These are phyloP conservation scores for Pseudozyma hubeiensis DNA, from an alignment of 1,284 basidiomycete genomes.

Conservation along the genomic window DNA sequence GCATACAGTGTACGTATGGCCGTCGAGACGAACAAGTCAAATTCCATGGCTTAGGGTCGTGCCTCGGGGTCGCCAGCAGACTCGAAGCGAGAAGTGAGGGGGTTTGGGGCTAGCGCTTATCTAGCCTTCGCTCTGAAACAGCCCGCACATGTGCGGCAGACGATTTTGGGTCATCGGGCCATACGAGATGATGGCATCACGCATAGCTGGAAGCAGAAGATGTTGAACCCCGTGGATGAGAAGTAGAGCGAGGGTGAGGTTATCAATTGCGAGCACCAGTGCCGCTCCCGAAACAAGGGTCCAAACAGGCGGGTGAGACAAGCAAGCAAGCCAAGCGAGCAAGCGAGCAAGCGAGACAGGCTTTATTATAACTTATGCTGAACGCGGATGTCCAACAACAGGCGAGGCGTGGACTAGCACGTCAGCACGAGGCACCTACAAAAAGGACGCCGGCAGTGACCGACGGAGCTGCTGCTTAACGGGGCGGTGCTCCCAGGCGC, in stretches of 20 bases:
- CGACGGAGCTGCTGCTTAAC: no score
- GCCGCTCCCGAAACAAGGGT: background rate
- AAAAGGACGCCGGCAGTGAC: no score
- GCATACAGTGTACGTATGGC: background rate
- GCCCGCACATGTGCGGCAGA: no score
- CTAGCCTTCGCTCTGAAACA: no score
- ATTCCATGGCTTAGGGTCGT: no score
- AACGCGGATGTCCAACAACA: no score
- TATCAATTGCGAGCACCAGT: no score
- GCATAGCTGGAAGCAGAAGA: no score
- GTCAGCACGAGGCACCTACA: no score
- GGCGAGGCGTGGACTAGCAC: background rate
- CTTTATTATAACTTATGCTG: background rate
- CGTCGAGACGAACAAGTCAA: background rate
- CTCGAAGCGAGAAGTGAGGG: background rate
- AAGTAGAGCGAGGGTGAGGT: background rate
- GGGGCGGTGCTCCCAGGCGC: background rate
- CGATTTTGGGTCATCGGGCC: no score
- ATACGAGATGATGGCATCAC: constrained; percentile 2
- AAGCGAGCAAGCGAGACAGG: background rate
- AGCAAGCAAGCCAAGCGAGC: constrained; percentile 4
- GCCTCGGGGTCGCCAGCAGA: no score
- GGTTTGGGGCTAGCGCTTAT: no score
- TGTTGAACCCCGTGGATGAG: background rate
- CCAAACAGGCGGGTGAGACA: constrained; percentile 5